Evolutionary conservation across 176 grass and related monocot species (phyloP).

Genomic region (Miscanthus lutarioriparius): DNA sequence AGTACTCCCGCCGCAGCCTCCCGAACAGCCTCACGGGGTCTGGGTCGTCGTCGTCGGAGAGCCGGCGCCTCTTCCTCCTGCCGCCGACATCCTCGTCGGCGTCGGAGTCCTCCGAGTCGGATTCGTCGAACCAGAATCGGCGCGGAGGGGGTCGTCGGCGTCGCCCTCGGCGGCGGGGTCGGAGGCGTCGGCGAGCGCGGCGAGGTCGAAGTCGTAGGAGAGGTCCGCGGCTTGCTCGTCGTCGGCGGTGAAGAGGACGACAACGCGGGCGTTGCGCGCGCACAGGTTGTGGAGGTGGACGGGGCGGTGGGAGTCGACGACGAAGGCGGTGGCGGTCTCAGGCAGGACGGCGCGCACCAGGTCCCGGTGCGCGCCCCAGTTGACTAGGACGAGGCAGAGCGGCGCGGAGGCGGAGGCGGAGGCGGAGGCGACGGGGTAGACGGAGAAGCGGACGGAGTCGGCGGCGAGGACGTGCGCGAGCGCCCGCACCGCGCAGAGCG

Average conservation of each 20-base stretch:
- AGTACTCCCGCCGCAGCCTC: constrained; percentile 69
- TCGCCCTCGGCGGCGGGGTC: constrained; percentile 42
- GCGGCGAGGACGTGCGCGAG: constrained; percentile 72
- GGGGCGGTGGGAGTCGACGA: constrained; percentile 73
- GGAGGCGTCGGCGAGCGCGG: constrained; percentile 63
- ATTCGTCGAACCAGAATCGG: constrained; percentile 7
- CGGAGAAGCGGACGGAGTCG: constrained; percentile 45
- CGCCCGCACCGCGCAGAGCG: constrained; percentile 63
- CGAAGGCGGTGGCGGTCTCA: constrained; percentile 46
- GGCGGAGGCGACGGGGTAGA: constrained; percentile 65
- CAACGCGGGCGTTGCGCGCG: constrained; percentile 51
- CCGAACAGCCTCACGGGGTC: constrained; percentile 53
- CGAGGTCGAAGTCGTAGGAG: constrained; percentile 68
- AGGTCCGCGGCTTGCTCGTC: constrained; percentile 85
- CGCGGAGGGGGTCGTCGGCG: constrained; percentile 29
- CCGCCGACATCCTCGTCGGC: constrained; percentile 25
- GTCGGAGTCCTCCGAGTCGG: constrained; percentile 31
- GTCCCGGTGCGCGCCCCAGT: constrained; percentile 82
- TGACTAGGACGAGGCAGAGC: constrained; percentile 62
- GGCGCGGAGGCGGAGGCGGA: constrained; percentile 18
- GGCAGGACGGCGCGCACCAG: constrained; percentile 31
- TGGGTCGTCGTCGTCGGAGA: background rate
- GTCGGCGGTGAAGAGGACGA: constrained; percentile 69
- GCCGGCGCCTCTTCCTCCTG: constrained; percentile 34
- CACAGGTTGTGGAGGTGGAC: constrained; percentile 82